Evolutionary conservation across 306 rosid species (phyloP).

Genomic region (Vachellia collinsii): DNA sequence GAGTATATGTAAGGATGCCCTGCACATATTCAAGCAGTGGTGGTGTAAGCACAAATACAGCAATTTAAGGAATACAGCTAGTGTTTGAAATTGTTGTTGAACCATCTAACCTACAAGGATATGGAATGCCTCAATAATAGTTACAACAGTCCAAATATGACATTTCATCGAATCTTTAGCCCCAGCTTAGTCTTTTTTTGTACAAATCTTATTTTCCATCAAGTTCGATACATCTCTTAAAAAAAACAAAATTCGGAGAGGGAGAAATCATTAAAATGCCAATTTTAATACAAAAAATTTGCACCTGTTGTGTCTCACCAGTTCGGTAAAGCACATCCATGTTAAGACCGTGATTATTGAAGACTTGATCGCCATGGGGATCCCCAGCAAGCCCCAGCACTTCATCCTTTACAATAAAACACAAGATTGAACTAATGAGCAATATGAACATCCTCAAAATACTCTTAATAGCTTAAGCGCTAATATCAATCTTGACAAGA

Average conservation of each 20-base stretch:
- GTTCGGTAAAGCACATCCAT: slow-evolving; percentile 92
- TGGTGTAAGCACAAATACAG: slow-evolving; percentile 23
- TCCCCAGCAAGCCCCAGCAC: slow-evolving; percentile 73
- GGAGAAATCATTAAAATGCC: neutral
- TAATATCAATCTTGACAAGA: neutral
- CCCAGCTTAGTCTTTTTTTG: neutral
- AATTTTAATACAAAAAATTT: slow-evolving; percentile 28
- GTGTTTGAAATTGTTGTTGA: neutral
- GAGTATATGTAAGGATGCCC: slow-evolving; percentile 78
- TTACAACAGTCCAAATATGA: slow-evolving; percentile 29
- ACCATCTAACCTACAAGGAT: slow-evolving; percentile 2
- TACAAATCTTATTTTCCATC: neutral
- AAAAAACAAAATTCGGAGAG: neutral
- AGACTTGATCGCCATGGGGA: slow-evolving; percentile 62
- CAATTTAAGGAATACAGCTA: neutral
- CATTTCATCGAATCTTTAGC: slow-evolving; percentile 5
- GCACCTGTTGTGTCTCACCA: slow-evolving; percentile 85
- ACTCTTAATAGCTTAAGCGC: neutral
- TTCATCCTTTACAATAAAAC: slow-evolving; percentile 71
- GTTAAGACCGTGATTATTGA: slow-evolving; percentile 66
- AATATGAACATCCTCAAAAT: slow-evolving; percentile 3
- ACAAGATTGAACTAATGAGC: slow-evolving; percentile 22
- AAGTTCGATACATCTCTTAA: neutral
- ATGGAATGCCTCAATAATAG: neutral
- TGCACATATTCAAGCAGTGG: slow-evolving; percentile 45